phyloP scores from a whole-genome alignment of 345 rosid species.

The Erodium maritimum region DNA sequence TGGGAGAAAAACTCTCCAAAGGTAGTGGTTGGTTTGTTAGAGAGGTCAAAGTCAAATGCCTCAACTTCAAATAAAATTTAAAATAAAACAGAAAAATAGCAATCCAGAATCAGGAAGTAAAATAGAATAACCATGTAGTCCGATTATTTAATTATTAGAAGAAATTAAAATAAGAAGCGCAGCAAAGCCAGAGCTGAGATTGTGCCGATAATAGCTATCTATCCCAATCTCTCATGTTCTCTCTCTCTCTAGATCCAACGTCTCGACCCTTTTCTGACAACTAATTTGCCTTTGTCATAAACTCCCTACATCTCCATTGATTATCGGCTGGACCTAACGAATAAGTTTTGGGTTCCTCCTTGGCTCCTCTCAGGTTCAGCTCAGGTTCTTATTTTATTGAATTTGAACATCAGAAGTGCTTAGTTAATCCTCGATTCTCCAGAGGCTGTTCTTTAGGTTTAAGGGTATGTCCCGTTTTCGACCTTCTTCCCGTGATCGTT shows the following conservation, averaged over 20 bases:
- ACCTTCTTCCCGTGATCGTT: too few species aligned
- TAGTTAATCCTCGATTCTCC: background rate
- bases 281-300: background rate
- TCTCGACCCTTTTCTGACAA: background rate
- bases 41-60: conserved; percentile 32
- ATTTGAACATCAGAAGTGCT: background rate
- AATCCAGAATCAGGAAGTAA: conserved; percentile 5
- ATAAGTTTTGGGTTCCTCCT: background rate
- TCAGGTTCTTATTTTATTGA: background rate
- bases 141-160: background rate
- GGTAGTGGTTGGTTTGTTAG: conserved; percentile 34
- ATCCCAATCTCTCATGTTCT: background rate
- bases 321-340: background rate
- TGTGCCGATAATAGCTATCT: background rate
- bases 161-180: too few species aligned
- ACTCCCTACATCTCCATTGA: background rate
- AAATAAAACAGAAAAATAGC: conserved; percentile 6
- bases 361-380: background rate
- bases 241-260: background rate
- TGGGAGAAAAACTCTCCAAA: conserved; percentile 35
- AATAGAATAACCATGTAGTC: background rate
- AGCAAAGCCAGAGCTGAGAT: background rate
- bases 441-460: background rate
- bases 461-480: background rate
- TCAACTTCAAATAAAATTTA: conserved; percentile 13